Evolutionary conservation across 352 stramenopile genomes (phyloP), one percentile per base, ranked within the genome.

Genomic region (Phytophthora cajani): DNA sequence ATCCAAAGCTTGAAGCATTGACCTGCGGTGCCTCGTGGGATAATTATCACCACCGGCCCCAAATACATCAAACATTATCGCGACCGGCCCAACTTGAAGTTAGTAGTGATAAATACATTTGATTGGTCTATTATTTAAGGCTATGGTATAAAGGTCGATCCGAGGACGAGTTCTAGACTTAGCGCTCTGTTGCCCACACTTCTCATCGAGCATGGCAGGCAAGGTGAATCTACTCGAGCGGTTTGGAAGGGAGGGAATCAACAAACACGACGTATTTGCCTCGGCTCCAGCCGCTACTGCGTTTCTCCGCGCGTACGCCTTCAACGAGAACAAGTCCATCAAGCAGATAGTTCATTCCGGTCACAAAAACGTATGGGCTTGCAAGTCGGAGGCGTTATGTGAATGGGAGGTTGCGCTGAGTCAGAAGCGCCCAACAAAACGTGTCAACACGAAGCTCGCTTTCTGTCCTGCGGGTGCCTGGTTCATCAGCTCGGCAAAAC

Each of bases 261-360:
- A 50, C 0, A n/a, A 54, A 33, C 49, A 36, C 17, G 60, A 67
- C 6, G 60, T 67, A 3, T 60, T 67, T 60, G 5, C 25, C 2
- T 38, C 36, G 3, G 38, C 25, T 33, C 16, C 51, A 7, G 23
- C 5, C 16, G 14, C 36, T 7, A 60, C 50, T 1, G 4, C 12
- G 36, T 60, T 67, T 23, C 40, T 61, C n/a, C 36, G 36, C 16
- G 38, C 38, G 5, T 67, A 61, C 16, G 50, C 61, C 5, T 60
- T 67, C 21, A 67, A 67, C 32, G 51, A 67, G 12, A 67, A 61
- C 27, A 67, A 60, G 51, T 49, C 61, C 2, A 67, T 67, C 25
- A 16, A 40, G 10, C 50, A 67, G n/a, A 38, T 2, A 36, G 23
- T 1, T 0, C 17, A 17, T 33, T 67, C 50, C 1, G 61, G 50